Evolutionary conservation across 257 asterid genomes (phyloP), one percentile per base, ranked within the genome.

Genomic region (Marsdenia floribunda): DNA sequence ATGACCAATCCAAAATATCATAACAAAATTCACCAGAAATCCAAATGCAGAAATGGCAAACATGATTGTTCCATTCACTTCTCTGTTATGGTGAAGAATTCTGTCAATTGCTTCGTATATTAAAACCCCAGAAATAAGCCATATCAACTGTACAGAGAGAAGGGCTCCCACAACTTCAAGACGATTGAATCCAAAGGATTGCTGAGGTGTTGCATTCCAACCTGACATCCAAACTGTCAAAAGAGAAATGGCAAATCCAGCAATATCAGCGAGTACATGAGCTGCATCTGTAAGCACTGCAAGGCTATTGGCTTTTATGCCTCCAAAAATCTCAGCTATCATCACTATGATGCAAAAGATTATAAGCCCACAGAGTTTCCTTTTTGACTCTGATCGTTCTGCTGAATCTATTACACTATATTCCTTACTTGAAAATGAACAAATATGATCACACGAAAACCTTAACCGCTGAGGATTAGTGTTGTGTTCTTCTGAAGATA

Each of bases 101-200:
- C 93, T 79, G 11, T 78, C 75, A n/a, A 87, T 75, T 52, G 98
- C 91, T 86, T 88, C 94, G 0, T 89, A 88, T 47, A 90, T 86
- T 76, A 92, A 67, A 70, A 80, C 59, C 71, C 77, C 89, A 4
- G 91, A 88, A 68, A 92, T 71, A 14, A 84, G 82, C 96, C 98
- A 92, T 83, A 92, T 92, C 26, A 92, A 83, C 85, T 86, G 93
- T 67, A 92, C 85, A 0, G 96, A 89, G 40, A 90, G 15, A 75
- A 92, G 94, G 78, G 91, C 96, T 37, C 98, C 98, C 5, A 92
- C 77, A 6, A 92, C 96, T 82, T 92, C 97, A 19, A 90, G 80
- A 18, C 97, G 96, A 49, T 84, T 77, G 82, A 76, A 92, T 29
- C 97, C 97, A 59, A 86, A 92, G 14, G 96, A 92, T 35, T 85